Evolutionary conservation across 805 yeast genomes (phyloP).

Genomic region (Suhomyces vadensis): DNA sequence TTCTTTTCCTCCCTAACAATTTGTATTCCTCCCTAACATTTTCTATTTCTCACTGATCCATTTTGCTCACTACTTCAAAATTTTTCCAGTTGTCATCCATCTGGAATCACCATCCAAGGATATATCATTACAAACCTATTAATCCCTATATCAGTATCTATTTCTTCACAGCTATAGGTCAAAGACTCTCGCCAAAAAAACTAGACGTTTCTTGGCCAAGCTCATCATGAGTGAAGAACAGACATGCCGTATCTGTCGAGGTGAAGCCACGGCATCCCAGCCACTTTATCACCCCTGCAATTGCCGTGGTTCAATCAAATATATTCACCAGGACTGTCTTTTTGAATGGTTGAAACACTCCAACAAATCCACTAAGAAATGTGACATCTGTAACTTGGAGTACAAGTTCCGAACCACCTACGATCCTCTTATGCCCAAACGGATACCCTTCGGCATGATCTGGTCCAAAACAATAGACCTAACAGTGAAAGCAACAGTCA

Average conservation of each 20-base stretch:
- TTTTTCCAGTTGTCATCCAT: too few relatives aligned
- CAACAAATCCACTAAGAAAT: constrained; percentile 55
- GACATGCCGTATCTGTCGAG: constrained; percentile 90
- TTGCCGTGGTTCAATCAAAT: constrained; percentile 91
- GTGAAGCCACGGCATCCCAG: constrained; percentile 75
- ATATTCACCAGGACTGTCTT: constrained; percentile 89
- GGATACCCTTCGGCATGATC: constrained; percentile 57
- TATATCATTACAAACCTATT: too few relatives aligned
- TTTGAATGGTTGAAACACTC: constrained; percentile 82
- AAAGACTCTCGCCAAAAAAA: too few relatives aligned
- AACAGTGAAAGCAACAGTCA: constrained; percentile 15
- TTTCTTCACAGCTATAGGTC: too few relatives aligned
- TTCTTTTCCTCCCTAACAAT: neutral
- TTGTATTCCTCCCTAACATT: neutral
- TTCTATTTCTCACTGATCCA: neutral
- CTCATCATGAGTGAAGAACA: constrained; percentile 34
- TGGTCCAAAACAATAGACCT: constrained; percentile 36
- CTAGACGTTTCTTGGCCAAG: too few relatives aligned
- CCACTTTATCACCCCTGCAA: constrained; percentile 91
- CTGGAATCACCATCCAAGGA: too few relatives aligned
- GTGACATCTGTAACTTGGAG: constrained; percentile 86
- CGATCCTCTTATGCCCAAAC: constrained; percentile 61
- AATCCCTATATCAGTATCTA: neutral
- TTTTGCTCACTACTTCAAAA: neutral
- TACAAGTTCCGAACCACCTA: constrained; percentile 70